A percentile compares a stretch with the other conserved stretches of the same genome.
Conservation (phyloP, 768 basidiomycete species). For the Xanthoconium purpureum region DNA sequence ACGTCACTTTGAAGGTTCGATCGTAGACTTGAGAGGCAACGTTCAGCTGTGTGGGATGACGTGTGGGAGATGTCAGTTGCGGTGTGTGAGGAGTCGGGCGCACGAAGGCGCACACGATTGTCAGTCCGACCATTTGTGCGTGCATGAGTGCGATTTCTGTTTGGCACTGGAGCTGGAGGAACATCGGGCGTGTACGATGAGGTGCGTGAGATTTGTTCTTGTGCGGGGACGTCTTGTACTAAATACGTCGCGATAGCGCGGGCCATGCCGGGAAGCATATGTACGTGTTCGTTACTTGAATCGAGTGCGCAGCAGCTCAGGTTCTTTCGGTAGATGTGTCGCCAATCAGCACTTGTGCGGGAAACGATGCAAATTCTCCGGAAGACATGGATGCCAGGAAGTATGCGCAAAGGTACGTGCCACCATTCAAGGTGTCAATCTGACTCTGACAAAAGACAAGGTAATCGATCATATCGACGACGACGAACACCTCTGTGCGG, state of each 20-base stretch:
- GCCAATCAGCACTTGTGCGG: constrained; percentile 56
- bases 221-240: neutral
- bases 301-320: neutral
- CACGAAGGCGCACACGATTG: constrained; percentile 52
- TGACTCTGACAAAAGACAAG: constrained; percentile 26
- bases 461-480: constrained; percentile 46
- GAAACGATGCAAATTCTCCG: constrained; percentile 42
- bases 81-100: constrained; percentile 43
- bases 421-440: neutral
- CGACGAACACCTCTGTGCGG: constrained; percentile 52
- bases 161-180: constrained; percentile 28
- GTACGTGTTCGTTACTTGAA: constrained; percentile 30
- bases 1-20: constrained; percentile 40
- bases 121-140: constrained; percentile 47
- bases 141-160: constrained; percentile 41
- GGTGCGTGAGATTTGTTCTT: constrained; percentile 36
- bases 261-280: constrained; percentile 56
- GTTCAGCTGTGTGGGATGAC: constrained; percentile 48
- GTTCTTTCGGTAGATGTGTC: constrained; percentile 41
- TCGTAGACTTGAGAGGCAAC: constrained; percentile 44
- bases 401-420: constrained; percentile 49
- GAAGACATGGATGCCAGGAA: constrained; percentile 48
- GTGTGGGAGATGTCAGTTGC: constrained; percentile 47
- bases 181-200: constrained; percentile 41
- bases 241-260: constrained; percentile 37